Evolutionary conservation across 352 stramenopile genomes (phyloP).

Genomic region (Peronospora destructor): DNA sequence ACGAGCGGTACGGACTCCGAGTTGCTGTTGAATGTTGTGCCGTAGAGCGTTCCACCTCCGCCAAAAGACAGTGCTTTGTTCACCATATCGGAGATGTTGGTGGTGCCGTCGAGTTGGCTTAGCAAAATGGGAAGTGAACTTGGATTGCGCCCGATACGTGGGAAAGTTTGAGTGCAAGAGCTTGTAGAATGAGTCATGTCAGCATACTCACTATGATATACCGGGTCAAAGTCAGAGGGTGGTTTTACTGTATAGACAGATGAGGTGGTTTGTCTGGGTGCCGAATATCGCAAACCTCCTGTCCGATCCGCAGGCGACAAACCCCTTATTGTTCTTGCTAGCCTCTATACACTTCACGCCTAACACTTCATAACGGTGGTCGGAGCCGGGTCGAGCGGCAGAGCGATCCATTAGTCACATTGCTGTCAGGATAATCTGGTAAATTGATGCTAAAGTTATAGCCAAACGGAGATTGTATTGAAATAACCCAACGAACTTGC

Average conservation of each 20-base stretch:
- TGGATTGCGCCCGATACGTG: slow-evolving; percentile 2
- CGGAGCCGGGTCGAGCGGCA: no score
- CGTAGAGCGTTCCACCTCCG: slow-evolving; percentile 8
- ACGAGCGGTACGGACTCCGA: slow-evolving; percentile 15
- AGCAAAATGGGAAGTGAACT: slow-evolving; percentile 19
- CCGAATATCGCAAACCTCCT: slow-evolving; percentile 8
- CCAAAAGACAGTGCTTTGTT: slow-evolving; percentile 17
- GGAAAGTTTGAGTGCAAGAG: slow-evolving; percentile 1
- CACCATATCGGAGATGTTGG: slow-evolving; percentile 8
- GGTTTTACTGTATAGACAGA: slow-evolving; percentile 5
- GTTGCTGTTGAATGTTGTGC: slow-evolving; percentile 3
- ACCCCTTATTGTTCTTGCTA: no score
- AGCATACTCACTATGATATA: background rate
- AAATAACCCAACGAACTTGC: no score
- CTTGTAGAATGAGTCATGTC: slow-evolving; percentile 1
- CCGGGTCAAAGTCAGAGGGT: background rate
- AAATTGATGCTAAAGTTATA: no score
- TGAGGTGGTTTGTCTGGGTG: slow-evolving; percentile 10
- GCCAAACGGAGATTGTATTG: no score
- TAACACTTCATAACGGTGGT: no score
- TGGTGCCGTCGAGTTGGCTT: background rate
- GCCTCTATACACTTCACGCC: no score
- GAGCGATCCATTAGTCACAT: no score
- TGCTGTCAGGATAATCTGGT: no score
- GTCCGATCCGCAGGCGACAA: slow-evolving; percentile 12